phyloP scores from a whole-genome alignment of 2,329 filamentous ascomycete genomes.

The Aspergillus floridensis region DNA sequence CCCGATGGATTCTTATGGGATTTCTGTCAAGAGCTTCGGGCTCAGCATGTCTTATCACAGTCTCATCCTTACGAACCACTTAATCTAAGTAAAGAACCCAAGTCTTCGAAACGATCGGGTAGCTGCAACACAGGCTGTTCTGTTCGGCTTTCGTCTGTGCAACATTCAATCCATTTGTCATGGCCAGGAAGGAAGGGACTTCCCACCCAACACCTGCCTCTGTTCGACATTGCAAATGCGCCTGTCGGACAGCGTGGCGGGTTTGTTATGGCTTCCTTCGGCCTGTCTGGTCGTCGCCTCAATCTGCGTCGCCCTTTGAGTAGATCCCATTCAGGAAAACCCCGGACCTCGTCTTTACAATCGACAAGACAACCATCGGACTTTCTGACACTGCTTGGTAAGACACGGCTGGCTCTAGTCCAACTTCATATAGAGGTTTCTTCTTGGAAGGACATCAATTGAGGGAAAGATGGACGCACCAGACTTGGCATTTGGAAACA shows the following conservation, averaged over 20 bases:
- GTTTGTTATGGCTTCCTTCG: not conserved
- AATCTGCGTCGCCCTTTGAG: not conserved
- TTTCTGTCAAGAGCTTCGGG: too few species aligned
- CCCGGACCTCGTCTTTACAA: not conserved
- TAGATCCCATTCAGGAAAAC: not conserved
- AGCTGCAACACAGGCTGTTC: slow-evolving; percentile 1
- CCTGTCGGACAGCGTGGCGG: not conserved
- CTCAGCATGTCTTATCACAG: too few species aligned
- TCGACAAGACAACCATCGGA: not conserved
- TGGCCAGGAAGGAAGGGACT: slow-evolving; percentile 13
- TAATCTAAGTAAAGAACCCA: too few species aligned
- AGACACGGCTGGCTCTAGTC: not conserved
- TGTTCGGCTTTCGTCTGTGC: not conserved
- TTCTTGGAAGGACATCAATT: not conserved
- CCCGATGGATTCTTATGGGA: too few species aligned
- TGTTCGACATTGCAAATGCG: slow-evolving; percentile 19
- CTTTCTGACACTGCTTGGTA: not conserved
- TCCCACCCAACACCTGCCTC: slow-evolving; percentile 12
- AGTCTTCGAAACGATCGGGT: not conserved
- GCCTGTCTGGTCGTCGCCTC: not conserved
- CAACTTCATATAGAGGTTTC: too few species aligned
- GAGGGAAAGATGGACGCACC: slow-evolving; percentile 5
- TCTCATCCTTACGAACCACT: too few species aligned
- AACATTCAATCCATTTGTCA: not conserved
- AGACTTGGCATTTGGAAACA: not conserved